Evolutionary conservation across 1,139 yeast species (phyloP), one percentile per base, ranked within the genome.

Genomic region (Pichia kudriavzevii): DNA sequence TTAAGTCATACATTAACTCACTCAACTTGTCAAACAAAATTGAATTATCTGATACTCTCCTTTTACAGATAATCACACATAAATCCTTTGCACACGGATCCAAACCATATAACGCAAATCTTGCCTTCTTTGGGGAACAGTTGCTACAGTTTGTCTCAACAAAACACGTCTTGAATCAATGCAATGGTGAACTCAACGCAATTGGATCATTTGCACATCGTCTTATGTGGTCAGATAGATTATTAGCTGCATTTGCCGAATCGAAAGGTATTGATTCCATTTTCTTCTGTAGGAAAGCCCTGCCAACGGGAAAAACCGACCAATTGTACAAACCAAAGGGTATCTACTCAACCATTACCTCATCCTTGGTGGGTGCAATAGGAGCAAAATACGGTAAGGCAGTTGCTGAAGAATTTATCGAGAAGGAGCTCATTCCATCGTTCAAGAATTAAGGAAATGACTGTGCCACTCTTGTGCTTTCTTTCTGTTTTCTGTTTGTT

Each of bases 1-100:
- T 78, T 36, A 70, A 71, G 47, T 47, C 55, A 22, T 69, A 77
- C 42, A 61, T 80, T 13, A 28, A 32, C 13, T 30, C 37, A 5
- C 22, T 40, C 7, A 20, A 31, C 30, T 45, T 55, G 22, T 30
- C 40, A 12, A 38, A 43, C 19, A 66, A 47, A 69, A 63, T 49
- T 50, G 58, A 43, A 28, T 58, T 73, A 37, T 69, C 77, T 17
- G 71, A 72, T 40, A 72, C 72, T 19, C 49, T 82, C 41, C 65
- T 81, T 25, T 63, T 85, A 42, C 96, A 88, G 61, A 76, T 82
- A 23, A 63, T 87, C 50, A 87, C 96, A 10, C 96, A 88, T 61
- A 88, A 88, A 61, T 83, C 95, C 27, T 88, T 87, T 66, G 94
- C 94, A 7, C 93, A 84, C 60, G 96, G 95, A 12, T 67, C 73